These are phyloP conservation scores for Amanita polypyramis DNA, from an alignment of 768 basidiomycete species.

Conservation along the genomic window DNA sequence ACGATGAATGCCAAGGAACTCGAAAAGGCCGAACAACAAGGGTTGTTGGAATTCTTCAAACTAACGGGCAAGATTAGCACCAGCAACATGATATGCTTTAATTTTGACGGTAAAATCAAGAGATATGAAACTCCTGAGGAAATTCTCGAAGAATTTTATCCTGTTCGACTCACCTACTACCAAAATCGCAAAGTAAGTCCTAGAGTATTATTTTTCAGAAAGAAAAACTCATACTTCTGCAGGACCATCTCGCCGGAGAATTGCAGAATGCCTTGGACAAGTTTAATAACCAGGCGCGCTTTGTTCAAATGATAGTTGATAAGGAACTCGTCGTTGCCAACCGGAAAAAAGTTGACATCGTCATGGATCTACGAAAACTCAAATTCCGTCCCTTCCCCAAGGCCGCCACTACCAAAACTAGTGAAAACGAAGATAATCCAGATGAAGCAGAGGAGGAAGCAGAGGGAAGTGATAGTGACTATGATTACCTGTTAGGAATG, in stretches of 20 bases:
- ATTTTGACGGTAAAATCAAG: slow-evolving; percentile 91
- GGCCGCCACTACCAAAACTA: slow-evolving; percentile 31
- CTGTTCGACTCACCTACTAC: slow-evolving; percentile 79
- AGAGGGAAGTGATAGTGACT: slow-evolving; percentile 40
- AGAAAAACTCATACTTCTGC: background rate
- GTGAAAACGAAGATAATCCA: slow-evolving; percentile 23
- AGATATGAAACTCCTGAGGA: slow-evolving; percentile 86
- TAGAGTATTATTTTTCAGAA: background rate
- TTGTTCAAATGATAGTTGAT: slow-evolving; percentile 92
- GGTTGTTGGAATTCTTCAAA: slow-evolving; percentile 87
- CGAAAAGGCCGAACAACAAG: slow-evolving; percentile 82
- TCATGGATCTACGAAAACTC: slow-evolving; percentile 69
- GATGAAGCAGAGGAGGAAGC: slow-evolving; percentile 46
- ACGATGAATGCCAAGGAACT: slow-evolving; percentile 73
- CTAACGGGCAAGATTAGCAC: slow-evolving; percentile 76
- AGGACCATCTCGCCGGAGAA: slow-evolving; percentile 83
- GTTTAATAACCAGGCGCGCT: slow-evolving; percentile 90
- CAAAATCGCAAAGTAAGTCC: slow-evolving; percentile 85
- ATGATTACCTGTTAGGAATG: slow-evolving; percentile 92
- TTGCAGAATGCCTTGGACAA: slow-evolving; percentile 75
- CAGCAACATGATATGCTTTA: slow-evolving; percentile 98
- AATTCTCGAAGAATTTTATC: slow-evolving; percentile 90
- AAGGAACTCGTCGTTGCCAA: slow-evolving; percentile 74
- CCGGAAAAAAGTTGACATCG: slow-evolving; percentile 82
- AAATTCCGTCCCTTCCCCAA: slow-evolving; percentile 94